Evolutionary conservation across 2,329 filamentous ascomycete genomes (phyloP).

Genomic region (Boeremia lycopersici): DNA sequence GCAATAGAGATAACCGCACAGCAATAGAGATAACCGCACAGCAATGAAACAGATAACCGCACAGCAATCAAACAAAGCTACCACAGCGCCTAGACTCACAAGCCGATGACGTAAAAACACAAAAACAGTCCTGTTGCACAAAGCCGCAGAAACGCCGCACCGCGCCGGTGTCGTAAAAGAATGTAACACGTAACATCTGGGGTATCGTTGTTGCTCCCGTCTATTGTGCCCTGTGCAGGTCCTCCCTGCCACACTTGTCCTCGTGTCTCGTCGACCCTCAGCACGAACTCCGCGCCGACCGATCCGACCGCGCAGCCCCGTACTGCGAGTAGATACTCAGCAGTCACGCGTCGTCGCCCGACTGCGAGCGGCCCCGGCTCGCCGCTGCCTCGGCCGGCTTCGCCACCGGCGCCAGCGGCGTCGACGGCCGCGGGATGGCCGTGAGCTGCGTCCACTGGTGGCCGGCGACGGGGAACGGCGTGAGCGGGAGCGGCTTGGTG

Average conservation of each 20-base stretch:
- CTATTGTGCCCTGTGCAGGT: background rate
- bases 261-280: background rate
- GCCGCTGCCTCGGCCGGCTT: background rate
- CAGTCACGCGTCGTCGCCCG: slow-evolving; percentile 11
- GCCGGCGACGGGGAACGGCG: slow-evolving; percentile 35
- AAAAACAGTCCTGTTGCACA: background rate
- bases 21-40: no score
- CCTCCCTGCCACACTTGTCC: background rate
- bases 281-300: slow-evolving; percentile 4
- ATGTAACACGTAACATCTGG: background rate
- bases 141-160: background rate
- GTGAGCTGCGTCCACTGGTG: slow-evolving; percentile 8
- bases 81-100: no score
- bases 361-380: background rate
- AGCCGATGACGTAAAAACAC: no score
- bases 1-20: no score
- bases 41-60: no score
- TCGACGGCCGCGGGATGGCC: background rate
- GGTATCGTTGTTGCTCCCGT: slow-evolving; percentile 10
- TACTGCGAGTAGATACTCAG: slow-evolving; percentile 14
- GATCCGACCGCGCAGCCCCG: slow-evolving; percentile 3
- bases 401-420: background rate
- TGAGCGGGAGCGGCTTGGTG: slow-evolving; percentile 40
- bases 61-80: no score
- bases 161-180: background rate